Evolutionary conservation across 441 rosid genomes (phyloP).

Genomic region (Codiaeum variegatum): DNA sequence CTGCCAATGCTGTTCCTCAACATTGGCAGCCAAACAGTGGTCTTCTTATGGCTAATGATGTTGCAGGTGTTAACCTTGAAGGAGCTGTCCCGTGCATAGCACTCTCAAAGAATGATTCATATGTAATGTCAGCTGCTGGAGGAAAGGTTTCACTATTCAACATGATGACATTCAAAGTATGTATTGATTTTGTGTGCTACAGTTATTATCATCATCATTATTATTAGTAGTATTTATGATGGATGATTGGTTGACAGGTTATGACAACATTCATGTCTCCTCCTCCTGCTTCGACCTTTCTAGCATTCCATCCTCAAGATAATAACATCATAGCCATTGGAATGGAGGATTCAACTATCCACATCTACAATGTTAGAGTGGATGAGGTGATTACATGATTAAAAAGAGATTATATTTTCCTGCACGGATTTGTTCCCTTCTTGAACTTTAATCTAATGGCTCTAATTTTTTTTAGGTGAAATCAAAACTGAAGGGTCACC

Average conservation of each 20-base stretch:
- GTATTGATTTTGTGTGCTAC: not conserved
- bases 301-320: conserved; percentile 91
- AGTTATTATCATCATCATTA: not conserved
- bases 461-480: conserved; percentile 58
- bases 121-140: conserved; percentile 91
- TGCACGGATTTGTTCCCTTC: not conserved
- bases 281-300: conserved; percentile 82
- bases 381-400: conserved; percentile 62
- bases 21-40: conserved; percentile 94
- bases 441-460: not conserved
- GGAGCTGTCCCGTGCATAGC: conserved; percentile 91
- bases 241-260: conserved; percentile 44
- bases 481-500: conserved; percentile 86
- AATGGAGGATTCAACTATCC: conserved; percentile 92
- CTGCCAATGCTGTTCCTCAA: conserved; percentile 68
- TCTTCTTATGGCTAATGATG: conserved; percentile 83
- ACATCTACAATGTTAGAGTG: conserved; percentile 79
- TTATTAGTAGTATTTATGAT: conserved; percentile 8
- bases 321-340: conserved; percentile 91
- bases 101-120: conserved; percentile 82
- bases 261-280: conserved; percentile 93
- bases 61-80: conserved; percentile 71
- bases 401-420: not conserved
- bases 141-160: conserved; percentile 86
- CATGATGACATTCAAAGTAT: conserved; percentile 88